A percentile compares a stretch with the other conserved stretches of the same genome.
These are phyloP conservation scores for Ophiostoma pallidulum DNA, from an alignment of 2,329 filamentous ascomycete species.

Conservation along the genomic window DNA sequence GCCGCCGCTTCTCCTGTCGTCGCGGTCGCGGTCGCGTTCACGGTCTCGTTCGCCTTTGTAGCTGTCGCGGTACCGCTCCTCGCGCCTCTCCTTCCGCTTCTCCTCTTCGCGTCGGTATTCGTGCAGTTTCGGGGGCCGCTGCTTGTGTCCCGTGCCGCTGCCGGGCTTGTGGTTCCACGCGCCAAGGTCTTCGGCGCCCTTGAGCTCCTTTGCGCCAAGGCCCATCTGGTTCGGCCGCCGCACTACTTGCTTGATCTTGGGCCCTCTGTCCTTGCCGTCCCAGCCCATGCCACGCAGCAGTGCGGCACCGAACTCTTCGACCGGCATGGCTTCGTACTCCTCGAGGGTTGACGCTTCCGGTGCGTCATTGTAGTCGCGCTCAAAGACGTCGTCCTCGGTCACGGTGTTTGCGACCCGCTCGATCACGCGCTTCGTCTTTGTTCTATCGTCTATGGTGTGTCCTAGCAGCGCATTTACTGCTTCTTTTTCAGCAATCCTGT, in stretches of 20 bases:
- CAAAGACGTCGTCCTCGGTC: constrained; percentile 60
- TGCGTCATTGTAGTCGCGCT: constrained; percentile 58
- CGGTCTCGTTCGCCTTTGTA: constrained; percentile 17
- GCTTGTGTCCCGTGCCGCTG: background rate
- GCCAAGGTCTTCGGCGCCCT: constrained; percentile 19
- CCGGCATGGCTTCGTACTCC: constrained; percentile 80
- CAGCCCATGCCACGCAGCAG: constrained; percentile 91
- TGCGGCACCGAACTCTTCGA: constrained; percentile 90
- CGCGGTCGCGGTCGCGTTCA: constrained; percentile 13
- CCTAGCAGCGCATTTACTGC: constrained; percentile 18
- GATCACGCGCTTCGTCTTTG: constrained; percentile 14
- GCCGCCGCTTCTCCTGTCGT: background rate
- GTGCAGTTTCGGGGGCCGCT: constrained; percentile 17
- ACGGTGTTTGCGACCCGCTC: constrained; percentile 29
- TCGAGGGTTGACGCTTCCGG: constrained; percentile 69
- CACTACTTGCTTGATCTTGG: constrained; percentile 56
- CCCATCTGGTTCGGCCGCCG: constrained; percentile 73
- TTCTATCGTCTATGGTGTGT: constrained; percentile 8
- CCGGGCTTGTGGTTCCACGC: constrained; percentile 18
- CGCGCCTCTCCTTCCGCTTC: constrained; percentile 15
- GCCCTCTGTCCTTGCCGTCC: constrained; percentile 57
- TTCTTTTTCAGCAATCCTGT: constrained; percentile 11
- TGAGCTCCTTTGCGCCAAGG: constrained; percentile 50
- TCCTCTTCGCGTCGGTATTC: constrained; percentile 19
- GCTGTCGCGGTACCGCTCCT: constrained; percentile 16